Percentiles rank a stretch among this genome's conserved stretches.
These are phyloP conservation scores for Prunus dulcis DNA, from an alignment of 306 rosid genomes.

Conservation along the genomic window DNA sequence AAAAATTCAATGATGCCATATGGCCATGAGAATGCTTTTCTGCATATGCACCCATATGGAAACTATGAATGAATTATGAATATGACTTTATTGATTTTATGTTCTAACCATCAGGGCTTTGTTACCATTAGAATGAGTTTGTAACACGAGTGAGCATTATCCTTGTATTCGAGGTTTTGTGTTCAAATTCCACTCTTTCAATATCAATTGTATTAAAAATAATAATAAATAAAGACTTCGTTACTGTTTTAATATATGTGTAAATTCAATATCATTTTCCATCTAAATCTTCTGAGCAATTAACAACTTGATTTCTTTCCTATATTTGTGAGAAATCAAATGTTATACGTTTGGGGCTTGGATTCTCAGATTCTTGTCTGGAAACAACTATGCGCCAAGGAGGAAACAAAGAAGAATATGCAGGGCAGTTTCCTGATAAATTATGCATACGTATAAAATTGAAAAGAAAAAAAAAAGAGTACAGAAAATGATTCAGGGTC, in stretches of 20 bases:
- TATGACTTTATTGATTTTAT: background rate
- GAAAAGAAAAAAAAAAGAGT: background rate
- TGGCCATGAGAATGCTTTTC: slow-evolving; percentile 15
- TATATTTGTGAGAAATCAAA: background rate
- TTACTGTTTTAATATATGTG: no score
- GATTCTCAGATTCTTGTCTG: background rate
- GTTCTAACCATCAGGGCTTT: no score
- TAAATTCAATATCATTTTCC: no score
- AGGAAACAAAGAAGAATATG: background rate
- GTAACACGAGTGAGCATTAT: no score
- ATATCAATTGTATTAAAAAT: no score
- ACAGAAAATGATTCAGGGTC: background rate
- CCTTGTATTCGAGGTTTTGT: no score
- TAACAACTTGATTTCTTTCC: background rate
- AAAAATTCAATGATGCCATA: slow-evolving; percentile 16
- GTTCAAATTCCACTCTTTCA: no score
- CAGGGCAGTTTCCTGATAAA: background rate
- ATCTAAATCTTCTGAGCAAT: background rate
- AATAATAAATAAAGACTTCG: no score
- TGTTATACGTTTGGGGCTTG: background rate
- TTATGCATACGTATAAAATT: background rate
- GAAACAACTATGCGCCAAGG: background rate
- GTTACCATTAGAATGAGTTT: no score
- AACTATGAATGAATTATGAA: slow-evolving; percentile 11
- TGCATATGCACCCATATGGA: slow-evolving; percentile 21